Conservation (phyloP, 1,284 basidiomycete genomes). For the Pterulicium gracile region DNA sequence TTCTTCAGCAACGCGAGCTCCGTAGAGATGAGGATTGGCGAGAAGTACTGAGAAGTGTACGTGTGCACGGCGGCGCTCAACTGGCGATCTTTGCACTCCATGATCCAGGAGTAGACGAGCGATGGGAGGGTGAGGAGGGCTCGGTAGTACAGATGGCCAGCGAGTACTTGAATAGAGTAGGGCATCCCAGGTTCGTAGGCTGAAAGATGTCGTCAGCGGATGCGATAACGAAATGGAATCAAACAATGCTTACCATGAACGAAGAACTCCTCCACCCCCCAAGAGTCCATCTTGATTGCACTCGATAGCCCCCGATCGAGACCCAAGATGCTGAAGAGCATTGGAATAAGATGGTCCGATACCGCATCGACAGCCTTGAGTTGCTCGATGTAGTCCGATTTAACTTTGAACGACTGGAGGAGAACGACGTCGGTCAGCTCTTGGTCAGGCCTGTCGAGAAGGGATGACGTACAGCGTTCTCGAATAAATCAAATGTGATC, state of each 20-base stretch:
- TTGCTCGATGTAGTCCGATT: conserved; percentile 77
- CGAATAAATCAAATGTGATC: conserved; percentile 80
- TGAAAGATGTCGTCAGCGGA: conserved; percentile 17
- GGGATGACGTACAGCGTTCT: conserved; percentile 59
- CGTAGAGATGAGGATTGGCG: conserved; percentile 78
- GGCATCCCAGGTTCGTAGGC: conserved; percentile 52
- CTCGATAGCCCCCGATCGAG: conserved; percentile 49
- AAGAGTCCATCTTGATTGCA: conserved; percentile 69
- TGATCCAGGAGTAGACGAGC: conserved; percentile 78
- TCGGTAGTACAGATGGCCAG: conserved; percentile 85
- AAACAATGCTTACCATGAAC: conserved; percentile 53
- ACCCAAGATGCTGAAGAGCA: conserved; percentile 59
- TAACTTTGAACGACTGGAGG: conserved; percentile 70
- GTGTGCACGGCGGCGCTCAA: conserved; percentile 65
- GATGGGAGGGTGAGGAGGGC: conserved; percentile 75
- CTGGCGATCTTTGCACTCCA: conserved; percentile 83
- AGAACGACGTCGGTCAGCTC: conserved; percentile 5
- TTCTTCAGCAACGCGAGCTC: conserved; percentile 75
- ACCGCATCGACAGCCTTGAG: conserved; percentile 66
- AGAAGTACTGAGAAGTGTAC: conserved; percentile 84
- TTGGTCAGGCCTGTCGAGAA: background rate
- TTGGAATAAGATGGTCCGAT: conserved; percentile 59
- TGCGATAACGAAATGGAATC: conserved; percentile 1
- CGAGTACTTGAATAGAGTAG: conserved; percentile 58
- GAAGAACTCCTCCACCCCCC: conserved; percentile 81